Conservation (phyloP, 1,139 yeast genomes). For the Hansenula lynferdii region DNA sequence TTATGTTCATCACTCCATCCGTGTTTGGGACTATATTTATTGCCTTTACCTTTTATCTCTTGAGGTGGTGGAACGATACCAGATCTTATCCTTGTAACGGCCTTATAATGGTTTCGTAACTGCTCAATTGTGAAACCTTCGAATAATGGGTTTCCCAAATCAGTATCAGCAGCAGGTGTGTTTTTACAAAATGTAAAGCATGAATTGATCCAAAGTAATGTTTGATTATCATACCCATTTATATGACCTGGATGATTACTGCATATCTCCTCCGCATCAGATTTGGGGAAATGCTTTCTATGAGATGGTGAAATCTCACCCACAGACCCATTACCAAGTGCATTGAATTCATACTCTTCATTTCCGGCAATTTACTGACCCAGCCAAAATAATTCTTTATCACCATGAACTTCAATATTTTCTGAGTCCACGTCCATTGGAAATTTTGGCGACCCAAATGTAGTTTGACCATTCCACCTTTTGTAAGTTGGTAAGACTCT, state of each 20-base stretch:
- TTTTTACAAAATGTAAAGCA: constrained; percentile 50
- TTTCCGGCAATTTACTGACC: constrained; percentile 47
- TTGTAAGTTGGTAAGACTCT: constrained; percentile 33
- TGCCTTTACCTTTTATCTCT: constrained; percentile 24
- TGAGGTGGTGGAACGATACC: constrained; percentile 23
- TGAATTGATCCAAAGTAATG: constrained; percentile 49
- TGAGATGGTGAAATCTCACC: constrained; percentile 28
- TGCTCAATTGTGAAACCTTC: constrained; percentile 4
- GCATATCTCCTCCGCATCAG: constrained; percentile 30
- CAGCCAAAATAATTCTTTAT: constrained; percentile 55
- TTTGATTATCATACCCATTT: constrained; percentile 28
- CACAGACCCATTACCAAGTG: constrained; percentile 39
- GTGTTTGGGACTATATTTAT: constrained; percentile 39
- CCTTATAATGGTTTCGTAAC: constrained; percentile 8
- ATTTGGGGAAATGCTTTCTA: constrained; percentile 14
- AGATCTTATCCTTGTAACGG: constrained; percentile 11
- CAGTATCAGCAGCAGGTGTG: constrained; percentile 11
- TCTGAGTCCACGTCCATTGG: no score
- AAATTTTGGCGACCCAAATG: constrained; percentile 18
- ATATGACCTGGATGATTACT: constrained; percentile 43
- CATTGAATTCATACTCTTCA: constrained; percentile 35
- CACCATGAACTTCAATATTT: constrained; percentile 53
- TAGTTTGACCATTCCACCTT: constrained; percentile 33
- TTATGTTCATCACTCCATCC: constrained; percentile 52
- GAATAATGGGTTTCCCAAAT: constrained; percentile 15